These are phyloP conservation scores for Phytophthora pseudosyringae DNA, from an alignment of 352 stramenopile genomes.

Conservation along the genomic window DNA sequence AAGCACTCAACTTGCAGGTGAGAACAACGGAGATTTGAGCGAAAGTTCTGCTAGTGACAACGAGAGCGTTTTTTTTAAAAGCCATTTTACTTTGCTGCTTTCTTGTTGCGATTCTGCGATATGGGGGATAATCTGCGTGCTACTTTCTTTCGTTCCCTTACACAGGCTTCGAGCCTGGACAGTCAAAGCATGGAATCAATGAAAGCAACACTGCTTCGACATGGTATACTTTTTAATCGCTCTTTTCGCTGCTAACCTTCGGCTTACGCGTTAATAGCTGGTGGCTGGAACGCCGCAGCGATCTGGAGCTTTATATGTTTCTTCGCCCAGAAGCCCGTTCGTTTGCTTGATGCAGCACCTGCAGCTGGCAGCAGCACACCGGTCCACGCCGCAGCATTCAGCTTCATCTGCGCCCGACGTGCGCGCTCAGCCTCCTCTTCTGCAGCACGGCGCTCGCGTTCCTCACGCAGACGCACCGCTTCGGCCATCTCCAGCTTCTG, in stretches of 20 bases:
- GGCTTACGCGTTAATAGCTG: conserved; percentile 45
- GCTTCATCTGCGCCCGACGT: conserved; percentile 62
- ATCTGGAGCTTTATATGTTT: conserved; percentile 69
- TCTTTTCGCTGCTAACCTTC: not conserved
- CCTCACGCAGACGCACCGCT: conserved; percentile 64
- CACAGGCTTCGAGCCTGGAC: no score
- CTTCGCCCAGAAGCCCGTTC: conserved; percentile 59
- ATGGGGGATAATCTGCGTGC: no score
- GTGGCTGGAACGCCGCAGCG: conserved; percentile 47
- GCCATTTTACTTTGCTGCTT: not conserved
- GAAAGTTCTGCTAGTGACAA: no score
- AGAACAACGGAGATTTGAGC: not conserved
- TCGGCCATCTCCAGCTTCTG: conserved; percentile 77
- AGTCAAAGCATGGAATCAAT: not conserved
- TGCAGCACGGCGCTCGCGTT: conserved; percentile 58
- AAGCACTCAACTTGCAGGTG: conserved; percentile 21
- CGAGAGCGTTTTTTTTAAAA: not conserved
- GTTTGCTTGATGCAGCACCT: conserved; percentile 20
- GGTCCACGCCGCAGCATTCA: conserved; percentile 63
- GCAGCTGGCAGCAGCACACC: conserved; percentile 47
- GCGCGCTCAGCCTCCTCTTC: conserved; percentile 59
- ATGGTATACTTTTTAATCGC: not conserved
- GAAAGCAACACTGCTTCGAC: conserved; percentile 5
- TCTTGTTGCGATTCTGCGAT: no score
- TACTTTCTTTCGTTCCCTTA: no score